Evolutionary conservation across 2,329 filamentous ascomycete species (phyloP).

Genomic region (Coniella lustricola): DNA sequence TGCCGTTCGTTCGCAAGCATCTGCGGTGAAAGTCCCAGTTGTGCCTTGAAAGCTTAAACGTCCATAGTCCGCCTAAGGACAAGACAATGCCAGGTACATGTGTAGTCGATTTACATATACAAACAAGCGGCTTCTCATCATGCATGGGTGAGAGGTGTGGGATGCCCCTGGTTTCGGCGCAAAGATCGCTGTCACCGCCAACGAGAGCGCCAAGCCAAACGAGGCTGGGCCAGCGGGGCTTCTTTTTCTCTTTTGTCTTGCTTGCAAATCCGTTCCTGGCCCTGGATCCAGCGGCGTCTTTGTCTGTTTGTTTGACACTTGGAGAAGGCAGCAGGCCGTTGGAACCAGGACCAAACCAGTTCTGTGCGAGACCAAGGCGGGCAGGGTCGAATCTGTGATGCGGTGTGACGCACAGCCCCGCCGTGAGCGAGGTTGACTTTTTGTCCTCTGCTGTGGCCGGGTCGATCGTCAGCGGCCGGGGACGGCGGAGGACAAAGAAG

Average conservation of each 20-base stretch:
- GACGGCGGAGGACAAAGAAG: too few relatives aligned
- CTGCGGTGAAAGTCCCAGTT: too few relatives aligned
- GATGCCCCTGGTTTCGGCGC: slow-evolving; percentile 8
- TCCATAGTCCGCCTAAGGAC: slow-evolving; percentile 6
- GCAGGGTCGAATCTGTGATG: slow-evolving; percentile 1
- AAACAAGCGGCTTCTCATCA: too few relatives aligned
- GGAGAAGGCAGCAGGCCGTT: too few relatives aligned
- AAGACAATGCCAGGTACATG: slow-evolving; percentile 3
- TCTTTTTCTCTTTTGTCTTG: too few relatives aligned
- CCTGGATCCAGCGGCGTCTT: not conserved
- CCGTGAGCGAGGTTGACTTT: not conserved
- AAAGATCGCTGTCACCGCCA: slow-evolving; percentile 1
- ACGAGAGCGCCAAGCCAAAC: not conserved
- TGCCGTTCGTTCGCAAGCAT: too few relatives aligned
- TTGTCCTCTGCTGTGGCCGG: too few relatives aligned
- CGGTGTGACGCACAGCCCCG: not conserved
- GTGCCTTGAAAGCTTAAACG: not conserved
- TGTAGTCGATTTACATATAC: not conserved
- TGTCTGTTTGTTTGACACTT: too few relatives aligned
- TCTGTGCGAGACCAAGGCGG: not conserved
- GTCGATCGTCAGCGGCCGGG: too few relatives aligned
- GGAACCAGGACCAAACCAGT: too few relatives aligned
- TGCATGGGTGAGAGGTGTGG: too few relatives aligned
- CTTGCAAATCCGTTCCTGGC: not conserved
- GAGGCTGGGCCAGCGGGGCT: not conserved